Evolutionary conservation across 2,329 filamentous ascomycete species (phyloP), one percentile per base, ranked within the genome.

Genomic region (Sphaerulina musiva): DNA sequence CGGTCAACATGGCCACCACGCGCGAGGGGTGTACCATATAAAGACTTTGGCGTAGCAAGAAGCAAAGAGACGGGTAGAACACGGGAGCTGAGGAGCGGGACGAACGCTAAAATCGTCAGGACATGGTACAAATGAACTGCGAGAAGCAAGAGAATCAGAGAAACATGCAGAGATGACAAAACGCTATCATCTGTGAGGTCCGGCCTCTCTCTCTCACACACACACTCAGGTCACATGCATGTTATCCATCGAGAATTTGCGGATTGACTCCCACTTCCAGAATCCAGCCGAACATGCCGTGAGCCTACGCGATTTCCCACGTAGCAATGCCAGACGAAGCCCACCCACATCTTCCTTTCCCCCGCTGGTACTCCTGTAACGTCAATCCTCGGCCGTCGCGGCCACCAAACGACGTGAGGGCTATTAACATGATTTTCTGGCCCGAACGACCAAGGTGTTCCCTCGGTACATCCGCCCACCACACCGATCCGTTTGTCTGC

Each of bases 401-500:
- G 1, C 73, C 73, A 59, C 73, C 70, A 48, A 81, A 78, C 23
- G 65, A 74, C 10, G 72, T 81, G 38, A 95, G 74, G 17, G 81
- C 80, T 54, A 80, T 80, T 31, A 93, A 70, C 60, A 78, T 78
- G 5, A 92, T 73, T 50, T 78, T 81, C 70, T 90, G 74, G 64
- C 88, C 88, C 0, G 83, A 80, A 0, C 75, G 76, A 1, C 89
- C 89, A 17, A 95, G 72, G 54, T 84, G 79, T 32, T 75, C 70
- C 1, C 82, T 74, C 3, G 69, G 65, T 3, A 96, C 79, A 70
- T 96, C 92, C 1, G 83, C 72, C 83, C 88, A 95, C 81, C 86
- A 95, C 72, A 85, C 86, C 11, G 86, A 87, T 56, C 92, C 86
- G n/a, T 81, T 86, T 9, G 72, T 64, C 68, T 87, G 80, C 51